Base-by-base conservation (phyloP, 768 basidiomycete genomes). In the Daedalea quercina region DNA sequence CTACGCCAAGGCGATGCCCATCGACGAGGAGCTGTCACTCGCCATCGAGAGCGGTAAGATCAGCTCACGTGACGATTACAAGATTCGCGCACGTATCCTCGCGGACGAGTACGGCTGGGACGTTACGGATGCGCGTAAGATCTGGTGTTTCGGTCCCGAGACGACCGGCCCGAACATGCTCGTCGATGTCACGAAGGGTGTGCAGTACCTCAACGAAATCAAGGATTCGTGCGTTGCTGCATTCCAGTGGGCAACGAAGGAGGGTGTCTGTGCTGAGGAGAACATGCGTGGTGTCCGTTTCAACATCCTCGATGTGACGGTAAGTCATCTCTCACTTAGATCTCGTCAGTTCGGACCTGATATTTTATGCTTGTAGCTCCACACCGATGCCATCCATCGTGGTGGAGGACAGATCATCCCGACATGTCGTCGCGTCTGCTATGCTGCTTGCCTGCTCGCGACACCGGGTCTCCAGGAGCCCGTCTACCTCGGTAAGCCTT, bases 61-160 rank as follows among this genome's bases (percentile, higher is more conserved):
- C 69, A 87, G 62, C 71, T 67, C 96, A 50, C 90, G 96, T 69
- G 96, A 99, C 72, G 96, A 99, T 81, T 94, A 91, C 82, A 98
- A 98, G 77, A 70, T 81, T 62, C 93, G 96, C 60, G 96, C 94
- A 48, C 92, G 96, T 75, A 66, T 90, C 65, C 82, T 99, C 60
- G 96, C 96, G 56, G 96, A 99, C 69, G 94, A 97, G 60, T 87
- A 75, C 68, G 93, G 92, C 51, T 98, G 96, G 96, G 96, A 99
- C 69, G 94, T 98, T 60, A 96, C 96, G 56, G 96, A 99, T 65
- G 96, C 96, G 62, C 81, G 96, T 67, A 97, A 96, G 81, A 98
- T 99, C 68, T 99, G 96, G 96, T 92, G 90, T 73, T 99, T 99
- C 80, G 96, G 95, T 63, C 96, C 96, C 57, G 96, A 99, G 60